These are phyloP conservation scores for Cerioporus squamosus DNA, from an alignment of 1,284 basidiomycete genomes.

Conservation along the genomic window DNA sequence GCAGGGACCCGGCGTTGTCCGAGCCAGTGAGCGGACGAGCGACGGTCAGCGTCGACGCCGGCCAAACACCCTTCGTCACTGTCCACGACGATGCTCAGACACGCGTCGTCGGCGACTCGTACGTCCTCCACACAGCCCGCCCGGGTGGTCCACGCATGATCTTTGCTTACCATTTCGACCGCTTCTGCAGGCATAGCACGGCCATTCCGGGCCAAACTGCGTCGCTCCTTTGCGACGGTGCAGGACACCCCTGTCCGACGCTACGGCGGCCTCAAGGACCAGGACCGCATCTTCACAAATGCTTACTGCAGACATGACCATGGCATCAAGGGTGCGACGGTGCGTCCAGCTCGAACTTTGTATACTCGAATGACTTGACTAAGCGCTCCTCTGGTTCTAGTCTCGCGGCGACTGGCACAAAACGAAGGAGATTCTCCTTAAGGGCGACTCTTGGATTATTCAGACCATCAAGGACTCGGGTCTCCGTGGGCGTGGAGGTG, in stretches of 20 bases:
- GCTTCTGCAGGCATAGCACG: slow-evolving; percentile 39
- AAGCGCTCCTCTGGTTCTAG: slow-evolving; percentile 42
- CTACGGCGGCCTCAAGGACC: slow-evolving; percentile 92
- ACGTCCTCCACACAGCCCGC: slow-evolving; percentile 11
- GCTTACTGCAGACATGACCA: slow-evolving; percentile 85
- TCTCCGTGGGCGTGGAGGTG: slow-evolving; percentile 94
- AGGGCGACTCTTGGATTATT: slow-evolving; percentile 98
- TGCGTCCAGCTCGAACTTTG: slow-evolving; percentile 36
- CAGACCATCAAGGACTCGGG: slow-evolving; percentile 96
- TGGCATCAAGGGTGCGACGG: slow-evolving; percentile 87
- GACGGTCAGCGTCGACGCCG: slow-evolving; percentile 23
- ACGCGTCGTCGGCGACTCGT: slow-evolving; percentile 35
- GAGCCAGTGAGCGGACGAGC: slow-evolving; percentile 17
- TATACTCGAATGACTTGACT: slow-evolving; percentile 4
- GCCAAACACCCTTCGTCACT: slow-evolving; percentile 29
- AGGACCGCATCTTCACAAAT: slow-evolving; percentile 94
- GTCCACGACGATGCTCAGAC: slow-evolving; percentile 39
- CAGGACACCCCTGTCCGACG: slow-evolving; percentile 82
- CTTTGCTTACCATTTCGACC: neutral
- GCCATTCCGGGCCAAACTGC: slow-evolving; percentile 43
- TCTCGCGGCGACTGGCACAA: slow-evolving; percentile 97
- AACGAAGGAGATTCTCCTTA: slow-evolving; percentile 94
- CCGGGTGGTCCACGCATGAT: neutral
- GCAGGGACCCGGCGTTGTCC: slow-evolving; percentile 21
- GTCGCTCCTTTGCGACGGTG: slow-evolving; percentile 74